Base-by-base conservation (phyloP, 129 eudicot genomes). In the Flaveria brownii region DNA sequence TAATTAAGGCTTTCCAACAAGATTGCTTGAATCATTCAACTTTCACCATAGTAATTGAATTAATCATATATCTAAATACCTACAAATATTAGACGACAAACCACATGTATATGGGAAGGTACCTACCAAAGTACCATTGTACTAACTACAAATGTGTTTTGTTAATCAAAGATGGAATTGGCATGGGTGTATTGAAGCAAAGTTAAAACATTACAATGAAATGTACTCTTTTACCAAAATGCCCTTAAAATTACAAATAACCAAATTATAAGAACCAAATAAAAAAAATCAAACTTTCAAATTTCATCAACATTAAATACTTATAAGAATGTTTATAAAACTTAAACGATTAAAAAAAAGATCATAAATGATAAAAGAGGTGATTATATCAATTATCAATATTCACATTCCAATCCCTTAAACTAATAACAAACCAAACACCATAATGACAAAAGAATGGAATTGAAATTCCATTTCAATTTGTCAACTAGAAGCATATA, bases 61-160 rank as follows among this genome's bases (percentile, higher is more conserved):
- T n/a, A 51, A 23, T n/a, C 65, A 50, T 63, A 46, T 50, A 54
- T 79, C 67, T 6, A 54, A 62, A 63, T 62, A 49, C 51, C 33
- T 5, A 51, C 73, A 80, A 64, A 72, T 45, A 73, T 66, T 80
- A 79, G 42, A 63, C 13, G 56, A 78, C 65, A 71, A 17, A 54
- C 68, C 71, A 20, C 59, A 47, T 63, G 46, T 26, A 50, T 79
- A n/a, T 51, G 65, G 47, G 26, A 79, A 62, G 46, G 28, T 2
- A 69, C 62, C 51, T 43, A 57, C 33, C 68, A 51, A 39, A 66
- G 54, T 42, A 76, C 47, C 81, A 2, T 11, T n/a, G 23, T 63
- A 49, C 60, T 61, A 25, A 25, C 67, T 61, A 61, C 67, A 26
- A 61, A 16, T 16, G 16, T 52, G 59, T 16, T 52, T 52, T 20